A percentile compares a stretch with the other conserved stretches of the same genome.
Conservation (phyloP, 2,329 filamentous ascomycete genomes). For the Cercospora brassicicola region DNA sequence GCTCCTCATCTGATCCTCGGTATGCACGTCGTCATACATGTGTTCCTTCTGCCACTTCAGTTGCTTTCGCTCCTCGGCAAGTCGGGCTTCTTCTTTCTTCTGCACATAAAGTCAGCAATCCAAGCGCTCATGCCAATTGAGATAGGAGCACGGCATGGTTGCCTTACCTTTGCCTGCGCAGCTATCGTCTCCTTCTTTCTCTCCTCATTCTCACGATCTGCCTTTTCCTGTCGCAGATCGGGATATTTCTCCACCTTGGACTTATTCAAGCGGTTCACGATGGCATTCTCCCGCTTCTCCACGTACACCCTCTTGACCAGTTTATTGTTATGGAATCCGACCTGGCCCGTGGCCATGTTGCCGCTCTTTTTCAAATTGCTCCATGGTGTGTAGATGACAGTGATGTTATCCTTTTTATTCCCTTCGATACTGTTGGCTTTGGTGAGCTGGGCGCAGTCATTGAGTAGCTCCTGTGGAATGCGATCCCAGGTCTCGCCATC, state of each 20-base stretch:
- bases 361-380: conserved; percentile 93
- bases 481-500: conserved; percentile 80
- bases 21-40: conserved; percentile 90
- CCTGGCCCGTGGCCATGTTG: conserved; percentile 92
- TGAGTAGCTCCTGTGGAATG: conserved; percentile 71
- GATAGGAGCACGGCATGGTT: neutral
- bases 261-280: conserved; percentile 98
- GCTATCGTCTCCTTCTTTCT: conserved; percentile 69
- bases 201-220: conserved; percentile 70
- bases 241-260: conserved; percentile 86
- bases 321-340: conserved; percentile 87
- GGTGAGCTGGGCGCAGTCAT: conserved; percentile 92
- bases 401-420: conserved; percentile 98
- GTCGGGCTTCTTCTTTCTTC: conserved; percentile 73
- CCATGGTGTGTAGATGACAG: conserved; percentile 96
- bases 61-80: conserved; percentile 79
- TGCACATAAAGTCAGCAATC: conserved; percentile 20
- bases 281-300: conserved; percentile 75
- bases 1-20: conserved; percentile 77
- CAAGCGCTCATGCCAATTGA: neutral
- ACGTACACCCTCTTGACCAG: conserved; percentile 83
- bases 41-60: conserved; percentile 96
- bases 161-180: conserved; percentile 61
- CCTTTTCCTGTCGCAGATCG: conserved; percentile 78
- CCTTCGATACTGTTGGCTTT: conserved; percentile 99